Evolutionary conservation across 768 basidiomycete species (phyloP).

Genomic region (Cyclocybe cylindracea): DNA sequence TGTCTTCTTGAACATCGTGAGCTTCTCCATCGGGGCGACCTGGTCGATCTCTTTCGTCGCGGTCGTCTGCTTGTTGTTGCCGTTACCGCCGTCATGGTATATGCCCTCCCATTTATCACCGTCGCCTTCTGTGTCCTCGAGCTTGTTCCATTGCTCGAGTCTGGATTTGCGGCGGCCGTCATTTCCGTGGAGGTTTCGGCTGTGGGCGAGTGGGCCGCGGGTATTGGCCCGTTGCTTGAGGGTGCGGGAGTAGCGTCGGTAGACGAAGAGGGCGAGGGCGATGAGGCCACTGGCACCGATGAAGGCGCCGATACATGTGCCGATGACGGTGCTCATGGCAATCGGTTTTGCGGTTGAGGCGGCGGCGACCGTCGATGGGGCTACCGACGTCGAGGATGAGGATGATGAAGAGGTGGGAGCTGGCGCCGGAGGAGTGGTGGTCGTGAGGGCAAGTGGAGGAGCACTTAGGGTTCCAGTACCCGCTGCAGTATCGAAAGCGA

Average conservation of each 20-base stretch:
- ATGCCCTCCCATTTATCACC: slow-evolving; percentile 45
- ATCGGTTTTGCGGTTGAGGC: slow-evolving; percentile 33
- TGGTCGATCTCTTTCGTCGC: slow-evolving; percentile 39
- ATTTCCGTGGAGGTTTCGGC: slow-evolving; percentile 39
- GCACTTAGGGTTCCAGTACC: slow-evolving; percentile 4
- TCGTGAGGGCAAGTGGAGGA: slow-evolving; percentile 10
- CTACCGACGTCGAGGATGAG: slow-evolving; percentile 10
- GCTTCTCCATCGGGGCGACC: slow-evolving; percentile 56
- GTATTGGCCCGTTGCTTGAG: slow-evolving; percentile 31
- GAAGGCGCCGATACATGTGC: slow-evolving; percentile 63
- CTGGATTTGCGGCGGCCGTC: slow-evolving; percentile 46
- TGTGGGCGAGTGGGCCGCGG: slow-evolving; percentile 28
- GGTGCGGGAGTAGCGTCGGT: slow-evolving; percentile 47
- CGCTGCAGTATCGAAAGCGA: slow-evolving; percentile 18
- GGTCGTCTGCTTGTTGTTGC: slow-evolving; percentile 21
- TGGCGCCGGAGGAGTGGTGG: slow-evolving; percentile 3
- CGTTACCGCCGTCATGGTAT: slow-evolving; percentile 13
- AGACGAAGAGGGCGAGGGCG: slow-evolving; percentile 54
- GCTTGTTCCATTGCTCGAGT: slow-evolving; percentile 57
- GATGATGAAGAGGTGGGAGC: slow-evolving; percentile 7
- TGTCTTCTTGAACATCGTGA: slow-evolving; percentile 69
- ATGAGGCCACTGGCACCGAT: slow-evolving; percentile 52
- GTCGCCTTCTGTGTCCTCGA: slow-evolving; percentile 44
- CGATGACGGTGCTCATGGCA: slow-evolving; percentile 57
- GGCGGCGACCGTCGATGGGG: slow-evolving; percentile 13